Evolutionary conservation across 2,329 filamentous ascomycete genomes (phyloP).

Genomic region (Ambrosiella cleistominuta): DNA sequence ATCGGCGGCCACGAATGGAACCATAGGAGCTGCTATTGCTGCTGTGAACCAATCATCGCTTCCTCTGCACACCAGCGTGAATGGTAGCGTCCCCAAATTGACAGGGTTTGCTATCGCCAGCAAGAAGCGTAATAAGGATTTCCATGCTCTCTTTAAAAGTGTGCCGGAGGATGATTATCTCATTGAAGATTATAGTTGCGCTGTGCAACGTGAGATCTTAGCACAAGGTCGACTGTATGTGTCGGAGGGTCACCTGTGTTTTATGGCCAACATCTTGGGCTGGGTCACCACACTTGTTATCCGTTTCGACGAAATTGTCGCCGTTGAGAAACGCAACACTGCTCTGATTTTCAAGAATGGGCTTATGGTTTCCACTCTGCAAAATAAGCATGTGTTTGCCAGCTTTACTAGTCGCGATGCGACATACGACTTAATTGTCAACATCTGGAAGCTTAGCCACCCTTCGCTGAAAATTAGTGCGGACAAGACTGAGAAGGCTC

Average conservation of each 20-base stretch:
- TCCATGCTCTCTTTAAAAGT: slow-evolving; percentile 83
- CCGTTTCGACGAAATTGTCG: slow-evolving; percentile 94
- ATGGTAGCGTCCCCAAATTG: slow-evolving; percentile 50
- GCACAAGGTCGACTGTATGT: slow-evolving; percentile 88
- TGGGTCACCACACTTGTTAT: slow-evolving; percentile 97
- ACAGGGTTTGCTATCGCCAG: slow-evolving; percentile 93
- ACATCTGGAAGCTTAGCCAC: slow-evolving; percentile 96
- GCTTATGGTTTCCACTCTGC: slow-evolving; percentile 86
- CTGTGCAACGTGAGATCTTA: slow-evolving; percentile 85
- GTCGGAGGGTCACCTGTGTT: slow-evolving; percentile 92
- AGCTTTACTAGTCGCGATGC: slow-evolving; percentile 88
- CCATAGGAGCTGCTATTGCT: slow-evolving; percentile 54
- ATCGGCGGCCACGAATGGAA: slow-evolving; percentile 51
- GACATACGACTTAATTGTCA: slow-evolving; percentile 91
- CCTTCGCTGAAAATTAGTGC: slow-evolving; percentile 81
- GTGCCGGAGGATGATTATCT: slow-evolving; percentile 96
- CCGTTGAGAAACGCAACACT: slow-evolving; percentile 91
- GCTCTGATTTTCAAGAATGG: slow-evolving; percentile 94
- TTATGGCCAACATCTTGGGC: slow-evolving; percentile 95
- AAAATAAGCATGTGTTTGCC: slow-evolving; percentile 89
- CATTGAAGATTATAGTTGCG: slow-evolving; percentile 97
- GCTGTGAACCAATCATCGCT: slow-evolving; percentile 35
- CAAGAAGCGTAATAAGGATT: slow-evolving; percentile 90
- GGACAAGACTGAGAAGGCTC: slow-evolving; percentile 79
- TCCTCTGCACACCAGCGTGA: slow-evolving; percentile 41